These are phyloP conservation scores for Protomyces gravidus DNA, from an alignment of 1,139 yeast species.

Conservation along the genomic window DNA sequence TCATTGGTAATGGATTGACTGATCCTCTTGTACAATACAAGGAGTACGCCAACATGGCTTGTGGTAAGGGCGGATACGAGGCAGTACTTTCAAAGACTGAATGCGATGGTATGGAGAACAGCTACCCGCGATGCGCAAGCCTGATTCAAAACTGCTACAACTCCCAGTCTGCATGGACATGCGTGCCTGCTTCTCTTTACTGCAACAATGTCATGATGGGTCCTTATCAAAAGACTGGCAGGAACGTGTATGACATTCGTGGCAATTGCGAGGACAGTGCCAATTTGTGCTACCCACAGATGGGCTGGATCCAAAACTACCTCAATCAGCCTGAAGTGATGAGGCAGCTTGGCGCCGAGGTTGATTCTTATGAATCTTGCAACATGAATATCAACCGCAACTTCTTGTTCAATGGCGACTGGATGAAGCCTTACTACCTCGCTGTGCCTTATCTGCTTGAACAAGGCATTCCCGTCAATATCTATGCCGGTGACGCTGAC, in stretches of 20 bases:
- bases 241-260: conserved; percentile 86
- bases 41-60: conserved; percentile 94
- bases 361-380: conserved; percentile 75
- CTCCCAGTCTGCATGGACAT: conserved; percentile 72
- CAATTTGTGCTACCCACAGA: conserved; percentile 67
- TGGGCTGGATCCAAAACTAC: conserved; percentile 63
- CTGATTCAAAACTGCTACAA: conserved; percentile 79
- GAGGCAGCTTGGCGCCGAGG: conserved; percentile 88
- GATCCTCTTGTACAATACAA: conserved; percentile 87
- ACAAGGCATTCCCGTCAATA: conserved; percentile 61
- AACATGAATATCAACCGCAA: conserved; percentile 77
- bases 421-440: conserved; percentile 77
- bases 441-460: conserved; percentile 40
- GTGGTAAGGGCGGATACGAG: conserved; percentile 50
- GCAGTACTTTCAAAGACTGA: conserved; percentile 73
- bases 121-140: conserved; percentile 74
- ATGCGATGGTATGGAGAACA: conserved; percentile 68
- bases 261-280: conserved; percentile 72
- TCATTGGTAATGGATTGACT: conserved; percentile 94
- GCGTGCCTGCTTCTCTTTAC: conserved; percentile 90
- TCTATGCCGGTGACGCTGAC: conserved; percentile 88
- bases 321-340: conserved; percentile 66
- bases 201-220: conserved; percentile 74
- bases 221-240: conserved; percentile 85
- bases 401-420: conserved; percentile 81